phyloP scores from a whole-genome alignment of 2,329 filamentous ascomycete genomes.

The Microsporum canis region DNA sequence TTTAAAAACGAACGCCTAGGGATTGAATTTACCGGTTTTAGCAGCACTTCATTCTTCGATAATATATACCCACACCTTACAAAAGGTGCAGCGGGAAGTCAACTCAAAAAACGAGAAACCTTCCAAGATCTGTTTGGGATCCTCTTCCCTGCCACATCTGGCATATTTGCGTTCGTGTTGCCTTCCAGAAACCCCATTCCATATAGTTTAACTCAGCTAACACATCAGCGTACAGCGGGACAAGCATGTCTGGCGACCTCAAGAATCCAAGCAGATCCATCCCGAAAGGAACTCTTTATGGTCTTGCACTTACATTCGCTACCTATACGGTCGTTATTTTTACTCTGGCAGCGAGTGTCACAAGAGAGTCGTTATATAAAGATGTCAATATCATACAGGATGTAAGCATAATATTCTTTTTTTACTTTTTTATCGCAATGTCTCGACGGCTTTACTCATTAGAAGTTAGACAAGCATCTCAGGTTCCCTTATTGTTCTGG shows the following conservation, averaged over 20 bases:
- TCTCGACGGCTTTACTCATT: not conserved
- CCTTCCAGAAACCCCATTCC: constrained; percentile 19
- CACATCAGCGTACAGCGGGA: constrained; percentile 42
- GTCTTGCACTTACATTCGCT: constrained; percentile 62
- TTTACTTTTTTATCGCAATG: not conserved
- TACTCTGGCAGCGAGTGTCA: constrained; percentile 65
- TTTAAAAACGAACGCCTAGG: constrained; percentile 53
- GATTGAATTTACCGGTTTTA: constrained; percentile 69
- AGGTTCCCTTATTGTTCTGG: constrained; percentile 59
- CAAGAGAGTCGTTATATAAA: constrained; percentile 58
- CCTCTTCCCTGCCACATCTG: constrained; percentile 61
- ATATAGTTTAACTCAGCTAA: constrained; percentile 47
- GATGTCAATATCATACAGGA: constrained; percentile 72
- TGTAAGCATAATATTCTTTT: constrained; percentile 25
- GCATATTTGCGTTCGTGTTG: constrained; percentile 43
- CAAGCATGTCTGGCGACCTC: constrained; percentile 82
- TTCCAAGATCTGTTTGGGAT: constrained; percentile 80
- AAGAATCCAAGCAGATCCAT: constrained; percentile 74
- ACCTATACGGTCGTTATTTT: constrained; percentile 67
- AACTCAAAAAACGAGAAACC: constrained; percentile 52
- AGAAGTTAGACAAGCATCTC: constrained; percentile 56
- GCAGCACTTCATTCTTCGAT: constrained; percentile 54
- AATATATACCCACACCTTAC: constrained; percentile 62
- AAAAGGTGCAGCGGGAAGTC: constrained; percentile 50
- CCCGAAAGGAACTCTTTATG: constrained; percentile 70